phyloP scores from a whole-genome alignment of 73 alveolate species.

The Symbiodinium natans region DNA sequence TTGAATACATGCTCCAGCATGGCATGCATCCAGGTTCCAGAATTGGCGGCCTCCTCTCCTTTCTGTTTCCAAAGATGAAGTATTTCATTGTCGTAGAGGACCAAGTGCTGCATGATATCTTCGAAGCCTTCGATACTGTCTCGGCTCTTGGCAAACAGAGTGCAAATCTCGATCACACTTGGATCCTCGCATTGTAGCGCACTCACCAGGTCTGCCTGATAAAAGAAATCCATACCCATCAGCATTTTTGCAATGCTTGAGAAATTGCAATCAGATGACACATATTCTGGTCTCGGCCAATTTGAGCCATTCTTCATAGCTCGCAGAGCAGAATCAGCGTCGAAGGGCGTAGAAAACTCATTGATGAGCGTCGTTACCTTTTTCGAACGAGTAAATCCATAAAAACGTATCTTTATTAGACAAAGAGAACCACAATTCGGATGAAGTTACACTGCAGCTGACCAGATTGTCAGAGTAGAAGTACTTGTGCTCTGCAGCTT shows the following conservation, averaged over 20 bases:
- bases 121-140: not conserved
- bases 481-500: not conserved
- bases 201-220: not conserved
- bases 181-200: not conserved
- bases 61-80: not conserved
- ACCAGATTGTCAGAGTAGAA: not conserved
- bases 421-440: too few relatives aligned
- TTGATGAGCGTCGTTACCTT: constrained; percentile 4
- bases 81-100: not conserved
- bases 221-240: not conserved
- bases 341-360: not conserved
- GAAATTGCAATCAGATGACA: not conserved
- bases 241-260: not conserved
- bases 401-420: too few relatives aligned
- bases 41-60: not conserved
- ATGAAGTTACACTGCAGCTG: not conserved
- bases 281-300: constrained; percentile 43
- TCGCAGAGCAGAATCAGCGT: not conserved
- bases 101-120: not conserved
- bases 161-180: not conserved
- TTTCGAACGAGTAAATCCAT: not conserved
- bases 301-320: not conserved
- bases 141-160: not conserved
- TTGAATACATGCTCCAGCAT: not conserved
- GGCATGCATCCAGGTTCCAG: constrained; percentile 45